phyloP scores from a whole-genome alignment of 2,329 filamentous ascomycete genomes.

The Trichoderma hamatum region DNA sequence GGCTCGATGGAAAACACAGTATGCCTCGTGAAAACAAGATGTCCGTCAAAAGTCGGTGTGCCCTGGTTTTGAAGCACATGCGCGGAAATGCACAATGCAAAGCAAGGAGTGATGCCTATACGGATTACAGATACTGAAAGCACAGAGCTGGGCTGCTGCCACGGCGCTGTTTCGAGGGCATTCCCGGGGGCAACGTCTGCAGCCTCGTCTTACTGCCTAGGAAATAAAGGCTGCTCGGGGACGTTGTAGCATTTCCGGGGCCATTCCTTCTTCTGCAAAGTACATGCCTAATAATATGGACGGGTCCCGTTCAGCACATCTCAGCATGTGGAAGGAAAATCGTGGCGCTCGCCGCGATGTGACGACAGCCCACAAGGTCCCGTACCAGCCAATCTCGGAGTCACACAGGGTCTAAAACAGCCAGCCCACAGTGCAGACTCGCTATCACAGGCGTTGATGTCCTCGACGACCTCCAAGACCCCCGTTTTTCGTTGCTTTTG shows the following conservation, averaged over 20 bases:
- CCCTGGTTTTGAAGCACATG: neutral
- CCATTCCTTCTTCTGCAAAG: neutral
- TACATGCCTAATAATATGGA: neutral
- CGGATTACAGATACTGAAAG: neutral
- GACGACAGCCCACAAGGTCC: constrained; percentile 9
- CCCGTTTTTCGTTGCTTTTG: neutral
- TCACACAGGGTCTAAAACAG: constrained; percentile 25
- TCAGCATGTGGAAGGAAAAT: constrained; percentile 1
- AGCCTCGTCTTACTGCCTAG: neutral
- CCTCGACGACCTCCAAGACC: neutral
- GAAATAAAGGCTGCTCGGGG: neutral
- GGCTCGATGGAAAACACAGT: no score
- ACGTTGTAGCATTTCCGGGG: neutral
- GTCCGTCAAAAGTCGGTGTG: constrained; percentile 24
- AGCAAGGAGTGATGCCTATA: neutral
- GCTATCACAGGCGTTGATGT: constrained; percentile 7
- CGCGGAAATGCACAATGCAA: neutral
- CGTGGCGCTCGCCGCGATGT: constrained; percentile 13
- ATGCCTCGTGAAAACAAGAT: constrained; percentile 13
- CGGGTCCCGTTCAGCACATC: neutral
- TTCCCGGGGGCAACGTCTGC: neutral
- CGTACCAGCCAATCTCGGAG: constrained; percentile 24
- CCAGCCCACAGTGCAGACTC: neutral
- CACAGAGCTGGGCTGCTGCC: neutral
- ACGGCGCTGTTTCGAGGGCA: neutral